These are phyloP conservation scores for Chrysoporthe puriensis DNA, from an alignment of 2,329 filamentous ascomycete species.

Conservation along the genomic window DNA sequence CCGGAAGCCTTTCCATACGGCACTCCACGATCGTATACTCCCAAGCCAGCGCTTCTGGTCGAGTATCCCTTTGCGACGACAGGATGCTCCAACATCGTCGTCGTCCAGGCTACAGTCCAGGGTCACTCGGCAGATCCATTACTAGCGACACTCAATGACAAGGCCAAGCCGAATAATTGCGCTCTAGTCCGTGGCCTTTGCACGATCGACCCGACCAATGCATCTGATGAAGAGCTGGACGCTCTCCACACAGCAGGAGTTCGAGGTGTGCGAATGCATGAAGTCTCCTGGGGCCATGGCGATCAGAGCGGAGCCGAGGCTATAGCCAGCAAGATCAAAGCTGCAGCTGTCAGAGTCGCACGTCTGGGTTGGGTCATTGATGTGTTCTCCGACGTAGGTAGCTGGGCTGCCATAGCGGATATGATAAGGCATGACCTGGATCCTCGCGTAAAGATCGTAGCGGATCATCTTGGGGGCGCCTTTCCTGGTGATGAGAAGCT, in stretches of 20 bases:
- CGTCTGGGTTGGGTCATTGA: constrained; percentile 32
- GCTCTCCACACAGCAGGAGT: constrained; percentile 32
- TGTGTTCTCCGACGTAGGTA: constrained; percentile 31
- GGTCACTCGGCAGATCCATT: constrained; percentile 32
- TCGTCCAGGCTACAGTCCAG: constrained; percentile 35
- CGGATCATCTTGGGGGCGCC: constrained; percentile 33
- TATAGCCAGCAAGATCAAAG: constrained; percentile 29
- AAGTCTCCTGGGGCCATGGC: constrained; percentile 33
- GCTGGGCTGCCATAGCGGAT: constrained; percentile 32
- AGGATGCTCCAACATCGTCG: constrained; percentile 32
- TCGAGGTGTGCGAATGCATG: constrained; percentile 32
- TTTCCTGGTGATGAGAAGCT: constrained; percentile 32
- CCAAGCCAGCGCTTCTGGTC: constrained; percentile 30
- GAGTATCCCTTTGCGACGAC: constrained; percentile 32
- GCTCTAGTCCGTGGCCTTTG: not conserved
- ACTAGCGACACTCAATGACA: constrained; percentile 28
- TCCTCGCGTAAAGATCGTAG: constrained; percentile 32
- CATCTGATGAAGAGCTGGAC: constrained; percentile 33
- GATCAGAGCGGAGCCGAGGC: constrained; percentile 26
- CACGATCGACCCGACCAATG: not conserved
- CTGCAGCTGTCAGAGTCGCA: constrained; percentile 28
- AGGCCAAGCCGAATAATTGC: not conserved
- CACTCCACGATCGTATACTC: constrained; percentile 32
- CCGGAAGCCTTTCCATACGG: constrained; percentile 31
- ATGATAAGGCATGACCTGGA: constrained; percentile 31